phyloP scores from a whole-genome alignment of 139 green algal species.

The Chlorella sp. region DNA sequence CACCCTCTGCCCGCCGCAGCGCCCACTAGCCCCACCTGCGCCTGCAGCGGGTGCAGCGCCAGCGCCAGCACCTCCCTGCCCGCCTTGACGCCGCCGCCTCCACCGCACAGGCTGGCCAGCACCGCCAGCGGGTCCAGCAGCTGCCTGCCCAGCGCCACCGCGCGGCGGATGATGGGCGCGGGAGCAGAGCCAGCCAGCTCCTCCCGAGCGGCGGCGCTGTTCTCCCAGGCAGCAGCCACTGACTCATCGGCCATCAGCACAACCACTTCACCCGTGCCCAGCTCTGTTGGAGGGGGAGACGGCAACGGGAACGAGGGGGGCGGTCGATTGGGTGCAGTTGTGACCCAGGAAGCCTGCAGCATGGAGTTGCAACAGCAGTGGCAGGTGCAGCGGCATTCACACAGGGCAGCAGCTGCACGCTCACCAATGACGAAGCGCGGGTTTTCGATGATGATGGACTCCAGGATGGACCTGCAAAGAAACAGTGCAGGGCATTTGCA shows the following conservation, averaged over 20 bases:
- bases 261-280: conserved; percentile 64
- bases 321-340: neutral
- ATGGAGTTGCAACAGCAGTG: no score
- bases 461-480: conserved; percentile 45
- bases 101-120: conserved; percentile 73
- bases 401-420: neutral
- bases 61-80: conserved; percentile 49
- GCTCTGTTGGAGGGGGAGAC: conserved; percentile 3
- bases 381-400: neutral
- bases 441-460: conserved; percentile 69
- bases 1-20: no score
- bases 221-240: conserved; percentile 85
- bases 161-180: conserved; percentile 73
- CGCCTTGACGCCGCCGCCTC: no score
- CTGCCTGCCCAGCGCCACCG: conserved; percentile 83
- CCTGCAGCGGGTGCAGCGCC: conserved; percentile 64
- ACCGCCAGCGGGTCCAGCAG: conserved; percentile 89
- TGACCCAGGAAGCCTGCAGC: no score
- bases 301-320: neutral
- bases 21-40: conserved; percentile 22
- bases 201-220: conserved; percentile 61
- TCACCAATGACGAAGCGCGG: conserved; percentile 52
- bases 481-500: no score
- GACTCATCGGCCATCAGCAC: conserved; percentile 74
- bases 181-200: conserved; percentile 69